A percentile compares a stretch with the other conserved stretches of the same genome.
Conservation (phyloP, 306 rosid species). For the Trichosanthes cucumerina region DNA sequence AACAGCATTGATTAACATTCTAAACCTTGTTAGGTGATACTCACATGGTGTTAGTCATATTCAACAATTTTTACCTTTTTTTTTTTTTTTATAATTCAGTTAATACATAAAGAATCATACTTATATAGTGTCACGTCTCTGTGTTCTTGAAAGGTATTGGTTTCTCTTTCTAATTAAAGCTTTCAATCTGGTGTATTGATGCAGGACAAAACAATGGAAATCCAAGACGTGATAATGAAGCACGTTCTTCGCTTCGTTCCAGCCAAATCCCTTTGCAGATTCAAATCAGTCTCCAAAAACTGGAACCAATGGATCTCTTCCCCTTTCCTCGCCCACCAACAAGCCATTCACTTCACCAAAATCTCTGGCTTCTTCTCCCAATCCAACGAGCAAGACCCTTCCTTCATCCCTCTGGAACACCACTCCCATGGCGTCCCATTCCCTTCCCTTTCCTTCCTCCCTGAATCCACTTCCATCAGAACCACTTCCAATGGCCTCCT, state of each 20-base stretch:
- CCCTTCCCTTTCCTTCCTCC: conserved; percentile 20
- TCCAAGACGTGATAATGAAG: conserved; percentile 11
- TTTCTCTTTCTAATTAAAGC: too few relatives aligned
- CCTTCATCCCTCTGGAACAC: conserved; percentile 19
- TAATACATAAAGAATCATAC: too few relatives aligned
- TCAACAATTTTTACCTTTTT: too few relatives aligned
- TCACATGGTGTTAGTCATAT: too few relatives aligned
- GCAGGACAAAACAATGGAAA: not conserved
- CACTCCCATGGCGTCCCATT: conserved; percentile 21
- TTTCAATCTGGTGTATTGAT: too few relatives aligned
- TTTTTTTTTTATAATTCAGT: too few relatives aligned
- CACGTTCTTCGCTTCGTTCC: conserved; percentile 22
- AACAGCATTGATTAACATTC: too few relatives aligned
- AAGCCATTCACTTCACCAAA: conserved; percentile 12
- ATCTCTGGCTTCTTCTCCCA: conserved; percentile 29
- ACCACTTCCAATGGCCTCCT: conserved; percentile 25
- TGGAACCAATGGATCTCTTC: conserved; percentile 24
- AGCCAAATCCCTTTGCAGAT: conserved; percentile 31
- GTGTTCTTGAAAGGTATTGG: too few relatives aligned
- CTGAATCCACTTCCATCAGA: conserved; percentile 5
- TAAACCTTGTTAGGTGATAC: too few relatives aligned
- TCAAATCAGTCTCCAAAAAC: conserved; percentile 22
- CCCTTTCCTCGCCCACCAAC: conserved; percentile 21
- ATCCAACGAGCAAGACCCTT: not conserved
- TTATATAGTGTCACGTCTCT: too few relatives aligned